Base-by-base conservation (phyloP, 2,329 filamentous ascomycete genomes). In the Cytospora piceicola region DNA sequence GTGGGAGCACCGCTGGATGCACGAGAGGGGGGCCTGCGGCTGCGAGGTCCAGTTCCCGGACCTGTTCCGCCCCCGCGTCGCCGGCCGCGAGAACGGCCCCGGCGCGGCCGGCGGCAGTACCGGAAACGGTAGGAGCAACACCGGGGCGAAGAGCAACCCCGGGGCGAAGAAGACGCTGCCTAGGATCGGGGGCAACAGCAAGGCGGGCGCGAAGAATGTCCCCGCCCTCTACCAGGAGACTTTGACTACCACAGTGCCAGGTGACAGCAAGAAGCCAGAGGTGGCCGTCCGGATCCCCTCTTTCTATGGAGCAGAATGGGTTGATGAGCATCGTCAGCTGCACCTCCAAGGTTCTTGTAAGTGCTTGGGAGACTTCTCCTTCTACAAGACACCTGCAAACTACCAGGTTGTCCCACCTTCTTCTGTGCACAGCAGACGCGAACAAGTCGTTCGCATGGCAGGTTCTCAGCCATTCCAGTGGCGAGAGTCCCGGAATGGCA, bases 1-100 rank as follows among this genome's bases (percentile, higher is more conserved):
- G 69, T 73, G 72, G 66, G 78, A 81, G 73, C 80, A 81, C 69
- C 76, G 76, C 15, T 82, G 76, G 73, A 77, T 80, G 70, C 80
- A 82, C 70, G 77, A 78, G 70, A 77, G 79, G n/a, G 80, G 79
- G 3, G 77, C 71, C 8, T 82, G 80, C 64, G 70, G 70, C 29
- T 82, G 80, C 59, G 69, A 72, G 0, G 75, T 78, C 1, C 39
- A 69, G 1, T 82, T 81, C 63, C 80, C 79, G 0, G 71, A 74
- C 22, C 69, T 77, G 1, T 70, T 74, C 60, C 72, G 72, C 24
- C 78, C 79, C 0, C 74, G 76, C 0, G 65, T 77, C 0, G 69
- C 77, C 22, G 69, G 70, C 4, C 42, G 22, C 4, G 42, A 46
- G 17, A 63, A 39, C 22, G 24, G 20, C 3, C 17, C 42, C 34